Evolutionary conservation across 768 basidiomycete genomes (phyloP), one percentile per base, ranked within the genome.

Genomic region (Clathrus columnatus): DNA sequence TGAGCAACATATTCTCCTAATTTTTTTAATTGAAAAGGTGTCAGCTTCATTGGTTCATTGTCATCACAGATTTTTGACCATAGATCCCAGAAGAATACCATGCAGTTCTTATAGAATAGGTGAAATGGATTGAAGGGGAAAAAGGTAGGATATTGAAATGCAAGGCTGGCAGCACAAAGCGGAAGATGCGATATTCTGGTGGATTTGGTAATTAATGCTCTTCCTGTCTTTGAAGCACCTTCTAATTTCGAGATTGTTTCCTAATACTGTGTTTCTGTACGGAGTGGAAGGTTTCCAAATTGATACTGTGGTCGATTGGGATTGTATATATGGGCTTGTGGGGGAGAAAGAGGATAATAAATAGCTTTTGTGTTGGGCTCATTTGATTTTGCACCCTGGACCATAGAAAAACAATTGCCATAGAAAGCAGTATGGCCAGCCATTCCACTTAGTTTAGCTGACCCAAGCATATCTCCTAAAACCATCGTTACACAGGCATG

Each of bases 111-210:
- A 58, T 70, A 71, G 50, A 70, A 63, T 1, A 72, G 48, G 61
- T 72, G 69, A 53, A 70, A 72, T 17, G 69, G 70, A 60, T 72
- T 67, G 1, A 69, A 23, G n/a, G 68, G 67, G 48, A 68, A 70
- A 45, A 67, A 72, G 2, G 62, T 59, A 4, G 68, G 70, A 48
- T 70, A 67, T 2, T 61, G 11, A 56, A 70, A 71, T n/a, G 68
- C 65, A 10, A 50, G 51, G 44, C 63, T 66, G 24, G 65, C 65
- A 18, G 63, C 65, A 57, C 65, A 63, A 11, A 70, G 57, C 20
- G 68, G 66, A 41, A 70, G 52, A 21, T 59, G 47, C 16, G 61
- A 58, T 48, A 71, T 57, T 5, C 68, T 67, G 29, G 64, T 64
- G 14, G 17, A 27, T 46, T 55, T 59, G 1, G 62, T 64, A 28